Evolutionary conservation across 352 stramenopile species (phyloP).

Genomic region (Globisporangium emineosum): DNA sequence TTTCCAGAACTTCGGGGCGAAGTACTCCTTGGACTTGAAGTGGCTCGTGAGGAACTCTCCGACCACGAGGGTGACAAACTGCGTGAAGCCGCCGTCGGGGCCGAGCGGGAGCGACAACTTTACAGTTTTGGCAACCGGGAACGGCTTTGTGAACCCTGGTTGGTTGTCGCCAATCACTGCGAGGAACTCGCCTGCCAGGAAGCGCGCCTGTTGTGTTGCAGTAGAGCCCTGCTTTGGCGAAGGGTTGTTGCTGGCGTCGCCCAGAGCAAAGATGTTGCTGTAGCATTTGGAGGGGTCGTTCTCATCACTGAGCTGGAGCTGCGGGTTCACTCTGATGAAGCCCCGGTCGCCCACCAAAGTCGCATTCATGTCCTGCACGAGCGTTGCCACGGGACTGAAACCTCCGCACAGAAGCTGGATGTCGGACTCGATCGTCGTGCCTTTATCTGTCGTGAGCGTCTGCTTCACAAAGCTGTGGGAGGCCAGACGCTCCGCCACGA

Average conservation of each 20-base stretch:
- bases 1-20: not conserved
- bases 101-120: not conserved
- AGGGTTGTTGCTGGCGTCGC: not conserved
- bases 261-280: not conserved
- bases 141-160: not conserved
- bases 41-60: slow-evolving; percentile 2
- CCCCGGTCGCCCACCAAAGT: not conserved
- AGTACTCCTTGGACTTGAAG: not conserved
- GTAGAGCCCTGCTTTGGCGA: not conserved
- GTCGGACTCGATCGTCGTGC: not conserved
- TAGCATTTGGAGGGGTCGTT: not conserved
- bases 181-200: not conserved
- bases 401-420: slow-evolving; percentile 3
- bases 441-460: not conserved
- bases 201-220: not conserved
- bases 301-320: not conserved
- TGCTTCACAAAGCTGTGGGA: not conserved
- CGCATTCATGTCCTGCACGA: not conserved
- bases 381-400: not conserved
- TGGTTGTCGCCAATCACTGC: not conserved
- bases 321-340: slow-evolving; percentile 1
- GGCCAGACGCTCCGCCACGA: not conserved
- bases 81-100: not conserved
- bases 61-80: not conserved
- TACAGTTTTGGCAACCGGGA: not conserved